Base-by-base conservation (phyloP, 73 alveolate species). In the Paramecium sonneborni region DNA sequence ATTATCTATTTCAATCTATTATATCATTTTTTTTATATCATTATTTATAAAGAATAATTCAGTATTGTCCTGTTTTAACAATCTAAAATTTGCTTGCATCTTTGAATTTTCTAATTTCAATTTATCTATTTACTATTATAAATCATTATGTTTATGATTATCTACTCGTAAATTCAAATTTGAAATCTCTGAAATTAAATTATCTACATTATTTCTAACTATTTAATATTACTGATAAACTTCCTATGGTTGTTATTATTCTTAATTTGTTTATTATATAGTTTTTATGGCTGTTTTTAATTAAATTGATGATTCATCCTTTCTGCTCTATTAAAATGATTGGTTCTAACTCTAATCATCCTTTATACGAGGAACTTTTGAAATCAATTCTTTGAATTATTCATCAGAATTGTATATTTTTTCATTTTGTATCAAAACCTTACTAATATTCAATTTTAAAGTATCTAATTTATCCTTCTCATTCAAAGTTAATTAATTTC, bases 101-200 rank as follows among this genome's bases (percentile, higher is more conserved):
- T 39, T 74, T 14, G 87, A 28, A 74, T 74, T 74, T 37, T 74
- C 87, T 74, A 28, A 24, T 20, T 39, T 74, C 37, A 74, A 39
- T 34, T 74, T 74, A 74, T 74, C 87, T 0, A 74, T 74, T 74
- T 74, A 34, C 87, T 34, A 28, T 35, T 74, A 14, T 37, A 37
- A 74, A 12, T 74, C 87, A 12, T 74, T 23, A 74, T 74, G 87
- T n/a, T 74, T 74, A 34, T 74, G 87, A 28, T 14, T 74, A n/a
- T 74, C 87, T 32, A 74, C 87, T 74, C 58, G n/a, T 34, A 74
- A 74, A 74, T 74, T 74, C 32, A 74, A 35, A 34, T 74, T 39
- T 14, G 56, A 37, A 28, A 74, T 74, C 12, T 74, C 87, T n/a
- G 37, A 39, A 21, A 74, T 37, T 38, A 74, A 35, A 37, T 74